These are phyloP conservation scores for Primulina huaijiensis DNA, from an alignment of 257 asterid species.

Conservation along the genomic window DNA sequence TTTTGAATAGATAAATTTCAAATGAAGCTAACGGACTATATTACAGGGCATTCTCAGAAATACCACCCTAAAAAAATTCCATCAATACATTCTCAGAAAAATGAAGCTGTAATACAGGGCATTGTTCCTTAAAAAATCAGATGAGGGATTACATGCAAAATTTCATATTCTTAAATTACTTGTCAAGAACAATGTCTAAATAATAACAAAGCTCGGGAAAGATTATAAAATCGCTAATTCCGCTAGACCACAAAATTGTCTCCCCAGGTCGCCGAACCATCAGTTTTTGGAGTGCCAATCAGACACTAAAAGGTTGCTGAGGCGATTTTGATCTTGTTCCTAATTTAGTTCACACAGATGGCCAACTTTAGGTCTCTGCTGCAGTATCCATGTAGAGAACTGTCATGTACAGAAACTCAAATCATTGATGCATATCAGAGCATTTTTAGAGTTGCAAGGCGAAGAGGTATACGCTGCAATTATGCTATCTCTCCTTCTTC, in stretches of 20 bases:
- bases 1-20: too few relatives aligned
- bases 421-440: background rate
- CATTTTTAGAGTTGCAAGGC: background rate
- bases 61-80: too few relatives aligned
- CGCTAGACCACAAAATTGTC: background rate
- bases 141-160: background rate
- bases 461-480: background rate
- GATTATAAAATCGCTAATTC: background rate
- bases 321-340: background rate
- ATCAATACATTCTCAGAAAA: too few relatives aligned
- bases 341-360: background rate
- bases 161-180: background rate
- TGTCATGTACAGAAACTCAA: background rate
- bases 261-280: background rate
- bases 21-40: too few relatives aligned
- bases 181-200: background rate
- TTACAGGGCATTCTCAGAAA: too few relatives aligned
- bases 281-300: background rate
- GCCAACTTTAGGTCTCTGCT: background rate
- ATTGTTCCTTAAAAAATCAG: background rate
- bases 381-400: background rate
- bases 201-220: background rate
- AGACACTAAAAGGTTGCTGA: background rate
- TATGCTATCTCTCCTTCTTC: conserved; percentile 84
- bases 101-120: background rate